phyloP scores from a whole-genome alignment of 2,329 filamentous ascomycete genomes.

The Botrytis byssoidea region DNA sequence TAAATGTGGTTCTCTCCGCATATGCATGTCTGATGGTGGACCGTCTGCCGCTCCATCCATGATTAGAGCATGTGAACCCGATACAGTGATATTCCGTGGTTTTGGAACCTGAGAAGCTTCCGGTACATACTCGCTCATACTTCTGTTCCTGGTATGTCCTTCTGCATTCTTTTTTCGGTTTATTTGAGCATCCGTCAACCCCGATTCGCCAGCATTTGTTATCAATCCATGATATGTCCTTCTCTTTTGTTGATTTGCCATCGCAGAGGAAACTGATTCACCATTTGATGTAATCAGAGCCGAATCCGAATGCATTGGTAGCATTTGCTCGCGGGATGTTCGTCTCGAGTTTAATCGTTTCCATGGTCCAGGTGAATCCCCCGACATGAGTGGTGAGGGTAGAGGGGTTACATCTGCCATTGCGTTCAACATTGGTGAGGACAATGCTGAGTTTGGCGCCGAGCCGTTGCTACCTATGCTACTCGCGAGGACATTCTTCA shows the following conservation, averaged over 20 bases:
- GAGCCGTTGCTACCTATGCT: slow-evolving; percentile 48
- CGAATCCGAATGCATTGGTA: slow-evolving; percentile 44
- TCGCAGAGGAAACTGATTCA: slow-evolving; percentile 52
- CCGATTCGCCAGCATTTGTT: slow-evolving; percentile 30
- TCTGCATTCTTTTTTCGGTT: slow-evolving; percentile 35
- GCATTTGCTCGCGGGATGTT: slow-evolving; percentile 48
- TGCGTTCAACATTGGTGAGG: slow-evolving; percentile 71
- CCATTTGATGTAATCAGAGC: slow-evolving; percentile 52
- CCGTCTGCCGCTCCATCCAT: slow-evolving; percentile 48
- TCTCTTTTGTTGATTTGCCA: slow-evolving; percentile 55
- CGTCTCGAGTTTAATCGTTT: slow-evolving; percentile 51
- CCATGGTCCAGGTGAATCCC: slow-evolving; percentile 67
- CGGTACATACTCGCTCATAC: slow-evolving; percentile 83
- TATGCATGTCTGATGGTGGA: slow-evolving; percentile 43
- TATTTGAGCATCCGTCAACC: slow-evolving; percentile 25
- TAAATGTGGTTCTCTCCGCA: slow-evolving; percentile 78
- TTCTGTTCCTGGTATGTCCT: slow-evolving; percentile 69
- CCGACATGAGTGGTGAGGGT: slow-evolving; percentile 68
- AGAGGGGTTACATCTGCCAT: slow-evolving; percentile 78
- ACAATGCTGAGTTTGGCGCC: slow-evolving; percentile 64
- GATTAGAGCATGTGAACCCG: slow-evolving; percentile 54
- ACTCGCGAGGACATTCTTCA: slow-evolving; percentile 54
- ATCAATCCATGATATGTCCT: slow-evolving; percentile 54
- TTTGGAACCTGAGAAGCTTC: slow-evolving; percentile 67
- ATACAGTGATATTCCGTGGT: slow-evolving; percentile 69